Evolutionary conservation across 2,329 filamentous ascomycete species (phyloP).

Genomic region (Colletotrichum tofieldiae): DNA sequence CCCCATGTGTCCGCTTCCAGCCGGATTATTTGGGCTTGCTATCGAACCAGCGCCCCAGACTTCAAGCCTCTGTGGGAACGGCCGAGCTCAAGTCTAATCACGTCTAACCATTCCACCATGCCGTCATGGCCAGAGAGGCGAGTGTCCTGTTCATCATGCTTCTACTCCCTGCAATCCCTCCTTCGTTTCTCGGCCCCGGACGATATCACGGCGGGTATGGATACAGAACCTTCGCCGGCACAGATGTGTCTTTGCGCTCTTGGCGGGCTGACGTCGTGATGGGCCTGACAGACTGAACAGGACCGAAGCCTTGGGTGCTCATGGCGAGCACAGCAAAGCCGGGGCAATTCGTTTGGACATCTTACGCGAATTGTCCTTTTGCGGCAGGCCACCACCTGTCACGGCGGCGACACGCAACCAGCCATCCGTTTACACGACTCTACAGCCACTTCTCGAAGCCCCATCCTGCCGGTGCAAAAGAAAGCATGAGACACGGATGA

Average conservation of each 20-base stretch:
- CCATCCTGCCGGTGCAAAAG: constrained; percentile 13
- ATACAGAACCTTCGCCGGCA: background rate
- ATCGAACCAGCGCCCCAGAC: constrained; percentile 16
- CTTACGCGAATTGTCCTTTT: background rate
- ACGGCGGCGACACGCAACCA: constrained; percentile 11
- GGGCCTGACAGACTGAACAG: background rate
- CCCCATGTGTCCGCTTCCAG: background rate
- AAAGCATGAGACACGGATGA: constrained; percentile 30
- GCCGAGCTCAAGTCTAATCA: constrained; percentile 27
- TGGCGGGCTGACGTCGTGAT: constrained; percentile 11
- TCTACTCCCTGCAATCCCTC: background rate
- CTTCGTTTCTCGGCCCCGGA: background rate
- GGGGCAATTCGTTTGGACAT: background rate
- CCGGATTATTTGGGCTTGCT: background rate
- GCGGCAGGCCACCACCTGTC: background rate
- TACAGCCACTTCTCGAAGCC: constrained; percentile 22
- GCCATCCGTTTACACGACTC: constrained; percentile 17
- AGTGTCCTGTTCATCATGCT: background rate
- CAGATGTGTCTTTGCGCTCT: background rate
- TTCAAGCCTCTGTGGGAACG: constrained; percentile 9
- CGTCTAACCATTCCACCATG: constrained; percentile 1
- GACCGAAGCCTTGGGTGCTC: background rate
- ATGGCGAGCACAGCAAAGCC: constrained; percentile 9
- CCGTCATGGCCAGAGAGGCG: constrained; percentile 9
- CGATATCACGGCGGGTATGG: background rate